Evolutionary conservation across 345 rosid species (phyloP).

Genomic region (Populus alba): DNA sequence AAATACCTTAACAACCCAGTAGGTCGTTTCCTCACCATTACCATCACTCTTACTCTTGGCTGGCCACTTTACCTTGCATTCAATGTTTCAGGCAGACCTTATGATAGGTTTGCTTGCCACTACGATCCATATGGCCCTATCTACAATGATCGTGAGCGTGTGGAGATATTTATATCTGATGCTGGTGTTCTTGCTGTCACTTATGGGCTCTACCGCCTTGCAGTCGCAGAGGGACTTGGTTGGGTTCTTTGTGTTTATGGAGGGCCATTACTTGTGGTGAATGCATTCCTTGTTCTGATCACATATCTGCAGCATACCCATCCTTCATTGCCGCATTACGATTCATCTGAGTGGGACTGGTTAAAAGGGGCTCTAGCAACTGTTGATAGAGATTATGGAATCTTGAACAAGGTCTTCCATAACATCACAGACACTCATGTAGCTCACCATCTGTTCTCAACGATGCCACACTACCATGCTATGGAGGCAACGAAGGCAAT

Average conservation of each 20-base stretch:
- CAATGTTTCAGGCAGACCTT: constrained; percentile 33
- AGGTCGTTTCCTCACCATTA: constrained; percentile 18
- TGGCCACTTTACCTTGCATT: constrained; percentile 34
- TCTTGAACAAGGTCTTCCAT: constrained; percentile 35
- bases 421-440: constrained; percentile 39
- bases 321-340: constrained; percentile 29
- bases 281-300: constrained; percentile 30
- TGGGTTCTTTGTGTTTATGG: constrained; percentile 29
- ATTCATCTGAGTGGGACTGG: constrained; percentile 37
- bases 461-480: constrained; percentile 35
- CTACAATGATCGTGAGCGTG: constrained; percentile 19
- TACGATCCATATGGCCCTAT: constrained; percentile 29
- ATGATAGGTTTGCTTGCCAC: constrained; percentile 35
- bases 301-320: constrained; percentile 35
- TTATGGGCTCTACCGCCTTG: constrained; percentile 22
- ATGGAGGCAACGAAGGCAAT: constrained; percentile 33
- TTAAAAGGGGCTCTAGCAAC: constrained; percentile 35
- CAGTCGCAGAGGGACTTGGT: constrained; percentile 15
- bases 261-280: constrained; percentile 24
- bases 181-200: constrained; percentile 20
- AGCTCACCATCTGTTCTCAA: constrained; percentile 33
- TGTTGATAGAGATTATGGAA: constrained; percentile 32
- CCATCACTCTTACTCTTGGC: constrained; percentile 24
- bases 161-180: constrained; percentile 23
- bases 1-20: constrained; percentile 34